Conservation (phyloP, 1,284 basidiomycete species). For the Cutaneotrichosporon sp. region DNA sequence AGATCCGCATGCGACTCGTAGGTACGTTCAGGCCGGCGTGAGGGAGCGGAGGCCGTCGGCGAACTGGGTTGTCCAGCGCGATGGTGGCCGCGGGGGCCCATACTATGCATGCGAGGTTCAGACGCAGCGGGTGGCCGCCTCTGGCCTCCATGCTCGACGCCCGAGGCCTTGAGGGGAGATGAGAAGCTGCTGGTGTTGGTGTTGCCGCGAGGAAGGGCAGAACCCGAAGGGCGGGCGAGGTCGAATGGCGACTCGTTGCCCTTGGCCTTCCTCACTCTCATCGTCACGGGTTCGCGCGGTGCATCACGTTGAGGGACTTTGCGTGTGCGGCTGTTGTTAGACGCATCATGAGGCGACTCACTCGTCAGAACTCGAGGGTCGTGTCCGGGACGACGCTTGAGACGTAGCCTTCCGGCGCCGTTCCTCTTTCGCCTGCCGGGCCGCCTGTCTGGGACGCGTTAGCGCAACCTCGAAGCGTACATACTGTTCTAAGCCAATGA, state of each 20-base stretch:
- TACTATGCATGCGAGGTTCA: neutral
- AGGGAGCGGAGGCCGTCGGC: neutral
- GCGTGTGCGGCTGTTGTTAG: neutral
- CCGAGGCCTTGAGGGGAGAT: neutral
- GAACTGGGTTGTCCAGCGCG: neutral
- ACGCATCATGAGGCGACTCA: neutral
- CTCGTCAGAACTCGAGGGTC: neutral
- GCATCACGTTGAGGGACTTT: too few species aligned
- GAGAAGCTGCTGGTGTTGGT: neutral
- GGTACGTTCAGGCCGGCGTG: neutral
- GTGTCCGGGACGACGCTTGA: neutral
- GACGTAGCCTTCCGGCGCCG: neutral
- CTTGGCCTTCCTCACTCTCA: neutral
- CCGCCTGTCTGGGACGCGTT: neutral
- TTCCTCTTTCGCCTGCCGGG: neutral
- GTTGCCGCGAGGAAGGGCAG: neutral
- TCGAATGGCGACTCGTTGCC: neutral
- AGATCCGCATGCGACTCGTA: too few species aligned
- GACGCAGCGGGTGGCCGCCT: neutral
- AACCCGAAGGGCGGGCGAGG: neutral
- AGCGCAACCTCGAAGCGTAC: neutral
- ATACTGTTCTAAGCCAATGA: neutral
- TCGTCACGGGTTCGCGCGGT: too few species aligned
- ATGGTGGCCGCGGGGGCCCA: neutral
- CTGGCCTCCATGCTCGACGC: neutral